Evolutionary conservation across 2,329 filamentous ascomycete genomes (phyloP).

Genomic region (Dactylonectria estremocensis): DNA sequence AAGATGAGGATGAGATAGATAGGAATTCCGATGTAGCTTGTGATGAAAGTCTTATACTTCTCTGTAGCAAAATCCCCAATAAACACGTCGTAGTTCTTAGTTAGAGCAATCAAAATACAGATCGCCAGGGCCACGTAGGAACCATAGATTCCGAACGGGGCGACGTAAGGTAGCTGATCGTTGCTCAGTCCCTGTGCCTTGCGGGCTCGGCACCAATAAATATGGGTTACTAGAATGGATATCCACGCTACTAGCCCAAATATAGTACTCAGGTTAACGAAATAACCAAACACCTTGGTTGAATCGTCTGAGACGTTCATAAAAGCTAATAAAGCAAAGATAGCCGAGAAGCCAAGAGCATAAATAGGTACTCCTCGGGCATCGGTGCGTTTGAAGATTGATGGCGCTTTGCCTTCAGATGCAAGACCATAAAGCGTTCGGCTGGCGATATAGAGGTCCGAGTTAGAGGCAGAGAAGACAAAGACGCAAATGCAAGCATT

Average conservation of each 20-base stretch:
- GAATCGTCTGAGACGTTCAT: conserved; percentile 73
- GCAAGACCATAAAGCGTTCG: conserved; percentile 82
- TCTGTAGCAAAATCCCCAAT: conserved; percentile 68
- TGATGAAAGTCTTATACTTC: conserved; percentile 81
- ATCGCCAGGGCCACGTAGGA: conserved; percentile 77
- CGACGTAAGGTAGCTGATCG: conserved; percentile 72
- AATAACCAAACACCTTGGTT: conserved; percentile 71
- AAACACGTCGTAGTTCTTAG: conserved; percentile 86
- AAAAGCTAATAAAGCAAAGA: conserved; percentile 76
- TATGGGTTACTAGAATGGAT: conserved; percentile 76
- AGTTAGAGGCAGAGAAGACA: conserved; percentile 85
- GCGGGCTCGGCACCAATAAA: conserved; percentile 74
- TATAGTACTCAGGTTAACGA: conserved; percentile 76
- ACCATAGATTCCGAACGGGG: conserved; percentile 78
- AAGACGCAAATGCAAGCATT: conserved; percentile 83
- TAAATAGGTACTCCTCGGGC: conserved; percentile 79
- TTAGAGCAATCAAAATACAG: conserved; percentile 80
- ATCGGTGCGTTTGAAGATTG: conserved; percentile 80
- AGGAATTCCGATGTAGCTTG: conserved; percentile 81
- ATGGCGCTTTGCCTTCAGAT: conserved; percentile 78
- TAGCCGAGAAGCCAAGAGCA: conserved; percentile 73
- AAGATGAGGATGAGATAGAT: conserved; percentile 78
- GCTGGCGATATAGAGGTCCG: conserved; percentile 82
- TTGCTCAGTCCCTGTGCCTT: conserved; percentile 71
- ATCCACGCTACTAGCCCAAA: conserved; percentile 77